A percentile compares a stretch with the other conserved stretches of the same genome.
phyloP scores from a whole-genome alignment of 225 moss, liverwort and hornwort genomes.

The Bryum argenteum region DNA sequence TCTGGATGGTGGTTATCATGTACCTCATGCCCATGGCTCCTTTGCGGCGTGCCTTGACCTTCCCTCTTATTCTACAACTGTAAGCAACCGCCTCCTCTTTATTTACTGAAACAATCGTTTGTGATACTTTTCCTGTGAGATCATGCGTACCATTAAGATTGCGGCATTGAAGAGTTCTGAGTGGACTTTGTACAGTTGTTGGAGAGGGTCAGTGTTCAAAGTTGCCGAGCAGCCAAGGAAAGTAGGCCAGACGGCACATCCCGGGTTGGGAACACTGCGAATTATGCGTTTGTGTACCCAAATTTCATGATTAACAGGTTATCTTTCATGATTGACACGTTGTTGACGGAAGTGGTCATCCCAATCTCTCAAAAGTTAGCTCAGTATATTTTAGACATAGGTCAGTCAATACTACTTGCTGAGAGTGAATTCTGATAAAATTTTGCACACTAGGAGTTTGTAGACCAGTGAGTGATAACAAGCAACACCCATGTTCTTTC shows the following conservation, averaged over 20 bases:
- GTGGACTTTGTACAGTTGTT: slow-evolving; percentile 48
- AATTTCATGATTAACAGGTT: slow-evolving; percentile 99
- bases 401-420: not conserved
- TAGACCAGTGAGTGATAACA: not conserved
- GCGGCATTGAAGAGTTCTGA: slow-evolving; percentile 17
- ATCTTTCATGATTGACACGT: too few species aligned
- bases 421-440: not conserved
- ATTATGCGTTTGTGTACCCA: slow-evolving; percentile 87
- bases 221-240: slow-evolving; percentile 53
- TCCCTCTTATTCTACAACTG: slow-evolving; percentile 69
- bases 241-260: slow-evolving; percentile 34
- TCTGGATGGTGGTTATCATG: slow-evolving; percentile 96
- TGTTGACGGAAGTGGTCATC: not conserved
- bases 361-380: not conserved
- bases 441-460: not conserved
- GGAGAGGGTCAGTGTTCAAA: slow-evolving; percentile 92
- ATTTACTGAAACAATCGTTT: slow-evolving; percentile 10
- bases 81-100: slow-evolving; percentile 34
- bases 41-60: slow-evolving; percentile 88
- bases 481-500: not conserved
- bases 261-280: slow-evolving; percentile 53
- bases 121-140: slow-evolving; percentile 14
- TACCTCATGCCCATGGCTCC: slow-evolving; percentile 71
- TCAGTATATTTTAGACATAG: slow-evolving; percentile 2
- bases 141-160: slow-evolving; percentile 10